Evolutionary conservation across 163 green algal genomes (phyloP).

Genomic region (Prototheca cutis): DNA sequence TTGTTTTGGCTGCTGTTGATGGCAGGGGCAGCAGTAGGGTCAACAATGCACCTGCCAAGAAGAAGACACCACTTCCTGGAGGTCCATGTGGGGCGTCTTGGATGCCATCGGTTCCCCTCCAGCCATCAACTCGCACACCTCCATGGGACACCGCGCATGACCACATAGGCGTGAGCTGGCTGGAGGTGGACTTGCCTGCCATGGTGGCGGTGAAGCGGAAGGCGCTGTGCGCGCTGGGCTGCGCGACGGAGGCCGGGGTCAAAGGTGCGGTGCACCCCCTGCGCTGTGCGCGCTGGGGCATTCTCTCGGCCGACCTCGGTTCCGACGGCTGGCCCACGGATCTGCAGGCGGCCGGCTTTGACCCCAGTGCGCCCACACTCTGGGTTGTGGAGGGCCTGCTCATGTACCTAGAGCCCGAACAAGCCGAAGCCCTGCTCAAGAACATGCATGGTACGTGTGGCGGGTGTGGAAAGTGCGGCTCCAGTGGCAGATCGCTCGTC

Average conservation of each 20-base stretch:
- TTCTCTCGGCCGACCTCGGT: slow-evolving; percentile 30
- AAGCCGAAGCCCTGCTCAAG: background rate
- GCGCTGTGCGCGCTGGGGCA: slow-evolving; percentile 6
- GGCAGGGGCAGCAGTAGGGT: no score
- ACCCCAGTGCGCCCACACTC: slow-evolving; percentile 26
- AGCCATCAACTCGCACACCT: no score
- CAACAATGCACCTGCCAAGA: no score
- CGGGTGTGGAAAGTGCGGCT: no score
- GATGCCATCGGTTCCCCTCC: no score
- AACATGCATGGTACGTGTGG: background rate
- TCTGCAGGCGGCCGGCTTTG: slow-evolving; percentile 24
- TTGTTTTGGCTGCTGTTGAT: no score
- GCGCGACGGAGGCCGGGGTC: background rate
- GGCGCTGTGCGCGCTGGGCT: slow-evolving; percentile 18
- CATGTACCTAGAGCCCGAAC: slow-evolving; percentile 27
- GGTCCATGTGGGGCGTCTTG: no score
- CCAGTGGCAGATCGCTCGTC: no score
- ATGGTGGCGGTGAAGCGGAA: slow-evolving; percentile 30
- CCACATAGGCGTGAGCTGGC: slow-evolving; percentile 27
- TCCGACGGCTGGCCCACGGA: slow-evolving; percentile 5
- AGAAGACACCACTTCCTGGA: no score
- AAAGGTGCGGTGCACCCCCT: slow-evolving; percentile 18
- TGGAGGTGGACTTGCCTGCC: slow-evolving; percentile 37
- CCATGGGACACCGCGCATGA: no score
- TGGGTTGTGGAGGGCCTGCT: slow-evolving; percentile 53